Conservation (phyloP, 169 alveolate species). For the Perkinsus olseni region DNA sequence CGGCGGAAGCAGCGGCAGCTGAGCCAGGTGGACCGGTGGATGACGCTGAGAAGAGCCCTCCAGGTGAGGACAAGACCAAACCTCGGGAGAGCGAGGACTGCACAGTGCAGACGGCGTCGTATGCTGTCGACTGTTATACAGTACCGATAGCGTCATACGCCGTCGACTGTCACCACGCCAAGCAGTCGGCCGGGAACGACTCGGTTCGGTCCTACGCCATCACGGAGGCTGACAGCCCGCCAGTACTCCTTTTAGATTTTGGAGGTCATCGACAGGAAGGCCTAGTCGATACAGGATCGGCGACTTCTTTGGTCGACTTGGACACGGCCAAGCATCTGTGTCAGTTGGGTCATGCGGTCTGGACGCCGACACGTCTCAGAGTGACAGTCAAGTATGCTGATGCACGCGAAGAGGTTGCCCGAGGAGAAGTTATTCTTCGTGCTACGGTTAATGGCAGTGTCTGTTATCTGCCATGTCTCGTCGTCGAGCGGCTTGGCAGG, state of each 20-base stretch:
- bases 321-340: background rate
- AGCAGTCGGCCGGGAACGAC: background rate
- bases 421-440: background rate
- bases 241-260: background rate
- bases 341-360: background rate
- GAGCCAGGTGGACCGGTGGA: background rate
- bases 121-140: background rate
- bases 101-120: background rate
- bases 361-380: background rate
- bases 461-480: background rate
- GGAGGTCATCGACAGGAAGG: background rate
- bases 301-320: background rate
- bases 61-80: background rate
- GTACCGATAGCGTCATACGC: too few species aligned
- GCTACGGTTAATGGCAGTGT: background rate
- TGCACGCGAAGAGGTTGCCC: background rate
- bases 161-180: background rate
- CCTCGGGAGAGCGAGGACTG: background rate
- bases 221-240: background rate
- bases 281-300: background rate
- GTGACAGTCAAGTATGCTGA: background rate
- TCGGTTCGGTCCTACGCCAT: background rate
- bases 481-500: background rate
- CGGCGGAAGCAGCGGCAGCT: background rate
- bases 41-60: background rate